phyloP scores from a whole-genome alignment of 2,329 filamentous ascomycete species.

The Stachybotrys echinatus region DNA sequence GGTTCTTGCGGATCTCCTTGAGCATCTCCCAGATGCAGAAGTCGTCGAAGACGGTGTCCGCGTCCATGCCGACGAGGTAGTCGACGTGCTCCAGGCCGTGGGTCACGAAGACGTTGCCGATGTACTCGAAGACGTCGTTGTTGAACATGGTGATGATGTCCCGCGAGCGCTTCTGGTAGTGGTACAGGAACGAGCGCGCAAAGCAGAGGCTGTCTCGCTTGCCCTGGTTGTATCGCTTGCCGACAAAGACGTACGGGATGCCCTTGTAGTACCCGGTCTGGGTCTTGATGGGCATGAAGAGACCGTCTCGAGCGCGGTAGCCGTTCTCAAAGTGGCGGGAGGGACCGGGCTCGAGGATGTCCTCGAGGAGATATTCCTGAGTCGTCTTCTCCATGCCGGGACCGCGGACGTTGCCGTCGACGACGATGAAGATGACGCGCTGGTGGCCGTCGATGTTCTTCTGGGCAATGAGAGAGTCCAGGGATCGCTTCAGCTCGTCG shows the following conservation, averaged over 20 bases:
- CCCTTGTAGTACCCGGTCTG: slow-evolving; percentile 39
- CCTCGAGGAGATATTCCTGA: slow-evolving; percentile 39
- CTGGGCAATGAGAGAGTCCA: slow-evolving; percentile 40
- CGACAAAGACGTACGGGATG: slow-evolving; percentile 40
- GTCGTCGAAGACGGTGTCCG: slow-evolving; percentile 40
- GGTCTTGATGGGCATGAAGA: slow-evolving; percentile 39
- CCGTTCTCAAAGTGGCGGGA: slow-evolving; percentile 31
- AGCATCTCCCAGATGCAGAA: slow-evolving; percentile 39
- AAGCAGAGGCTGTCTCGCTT: slow-evolving; percentile 45
- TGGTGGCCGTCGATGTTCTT: slow-evolving; percentile 35
- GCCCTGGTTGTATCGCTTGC: slow-evolving; percentile 43
- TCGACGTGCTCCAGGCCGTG: slow-evolving; percentile 33
- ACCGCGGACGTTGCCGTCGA: slow-evolving; percentile 41
- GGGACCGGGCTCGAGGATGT: slow-evolving; percentile 33
- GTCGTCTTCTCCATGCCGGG: slow-evolving; percentile 43
- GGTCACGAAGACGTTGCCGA: slow-evolving; percentile 31
- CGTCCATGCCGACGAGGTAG: slow-evolving; percentile 41
- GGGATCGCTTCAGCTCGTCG: slow-evolving; percentile 35
- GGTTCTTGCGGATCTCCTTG: slow-evolving; percentile 34
- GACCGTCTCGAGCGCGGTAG: slow-evolving; percentile 39
- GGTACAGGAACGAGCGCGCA: slow-evolving; percentile 41
- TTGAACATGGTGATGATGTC: slow-evolving; percentile 40
- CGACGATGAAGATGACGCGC: slow-evolving; percentile 39
- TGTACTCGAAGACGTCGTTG: slow-evolving; percentile 34
- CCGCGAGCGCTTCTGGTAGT: slow-evolving; percentile 37